Conservation (phyloP, 345 rosid species). For the Lenwebbia sp. region DNA sequence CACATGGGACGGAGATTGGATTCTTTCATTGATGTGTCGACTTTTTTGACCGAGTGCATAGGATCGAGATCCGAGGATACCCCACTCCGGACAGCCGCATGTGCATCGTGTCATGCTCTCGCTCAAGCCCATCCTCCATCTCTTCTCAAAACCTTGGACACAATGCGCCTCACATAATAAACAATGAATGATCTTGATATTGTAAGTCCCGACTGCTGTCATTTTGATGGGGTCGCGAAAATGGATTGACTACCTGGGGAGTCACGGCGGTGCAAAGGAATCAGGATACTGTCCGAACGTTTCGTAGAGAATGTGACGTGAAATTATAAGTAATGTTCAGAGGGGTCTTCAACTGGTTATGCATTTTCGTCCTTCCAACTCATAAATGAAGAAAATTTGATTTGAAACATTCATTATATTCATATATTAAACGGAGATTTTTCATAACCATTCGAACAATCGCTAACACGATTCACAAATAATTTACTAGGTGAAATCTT, state of each 20-base stretch:
- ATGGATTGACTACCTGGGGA: background rate
- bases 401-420: background rate
- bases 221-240: background rate
- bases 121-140: background rate
- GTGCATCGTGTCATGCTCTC: background rate
- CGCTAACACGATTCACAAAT: background rate
- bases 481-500: background rate
- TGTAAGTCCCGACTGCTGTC: background rate
- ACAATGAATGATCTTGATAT: background rate
- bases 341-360: background rate
- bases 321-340: background rate
- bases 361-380: background rate
- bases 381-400: rapidly evolving
- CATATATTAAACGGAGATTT: background rate
- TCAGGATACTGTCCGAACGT: background rate
- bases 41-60: background rate
- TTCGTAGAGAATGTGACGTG: background rate
- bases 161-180: background rate
- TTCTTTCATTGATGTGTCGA: background rate
- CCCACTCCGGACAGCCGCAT: background rate
- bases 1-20: background rate
- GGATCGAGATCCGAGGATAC: background rate
- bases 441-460: background rate
- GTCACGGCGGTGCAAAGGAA: background rate
- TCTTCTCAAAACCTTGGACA: background rate